A percentile compares a stretch with the other conserved stretches of the same genome.
These are phyloP conservation scores for Agrocybe pediades DNA, from an alignment of 768 basidiomycete species.

Conservation along the genomic window DNA sequence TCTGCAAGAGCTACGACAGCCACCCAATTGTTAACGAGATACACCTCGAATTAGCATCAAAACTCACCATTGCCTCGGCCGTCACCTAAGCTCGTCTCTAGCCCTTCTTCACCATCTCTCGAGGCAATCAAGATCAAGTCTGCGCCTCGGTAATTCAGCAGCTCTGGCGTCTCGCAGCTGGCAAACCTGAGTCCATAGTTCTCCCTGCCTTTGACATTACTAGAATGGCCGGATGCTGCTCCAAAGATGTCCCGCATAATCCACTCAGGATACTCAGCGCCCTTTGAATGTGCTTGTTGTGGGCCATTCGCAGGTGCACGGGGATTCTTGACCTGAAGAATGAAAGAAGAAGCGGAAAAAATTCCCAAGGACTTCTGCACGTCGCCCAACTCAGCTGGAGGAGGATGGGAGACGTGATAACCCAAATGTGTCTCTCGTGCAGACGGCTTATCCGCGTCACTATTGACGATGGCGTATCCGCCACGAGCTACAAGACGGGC, in stretches of 20 bases:
- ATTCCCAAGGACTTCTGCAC: slow-evolving; percentile 62
- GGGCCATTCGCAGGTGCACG: slow-evolving; percentile 42
- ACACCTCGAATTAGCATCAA: not conserved
- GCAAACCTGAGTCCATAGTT: slow-evolving; percentile 52
- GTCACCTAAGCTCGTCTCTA: slow-evolving; percentile 52
- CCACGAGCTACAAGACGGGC: slow-evolving; percentile 59
- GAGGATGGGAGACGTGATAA: slow-evolving; percentile 58
- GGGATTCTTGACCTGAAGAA: slow-evolving; percentile 66
- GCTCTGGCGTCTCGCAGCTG: slow-evolving; percentile 47
- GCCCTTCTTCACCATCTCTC: slow-evolving; percentile 45
- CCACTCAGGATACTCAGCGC: slow-evolving; percentile 46
- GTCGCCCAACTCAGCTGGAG: slow-evolving; percentile 44
- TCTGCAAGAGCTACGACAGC: slow-evolving; percentile 37
- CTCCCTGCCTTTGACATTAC: slow-evolving; percentile 39
- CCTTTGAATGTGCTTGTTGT: slow-evolving; percentile 29
- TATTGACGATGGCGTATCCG: slow-evolving; percentile 60
- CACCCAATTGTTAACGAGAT: not conserved
- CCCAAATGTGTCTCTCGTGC: slow-evolving; percentile 55
- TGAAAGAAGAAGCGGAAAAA: slow-evolving; percentile 50
- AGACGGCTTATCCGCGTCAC: slow-evolving; percentile 43
- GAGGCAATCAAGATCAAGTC: slow-evolving; percentile 59
- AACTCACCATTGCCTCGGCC: slow-evolving; percentile 50
- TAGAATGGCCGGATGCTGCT: slow-evolving; percentile 6
- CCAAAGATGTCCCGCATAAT: slow-evolving; percentile 55
- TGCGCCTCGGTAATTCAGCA: slow-evolving; percentile 56